A percentile compares a stretch with the other conserved stretches of the same genome.
These are phyloP conservation scores for Ophiostoma tasmaniense DNA, from an alignment of 2,329 filamentous ascomycete species.

Conservation along the genomic window DNA sequence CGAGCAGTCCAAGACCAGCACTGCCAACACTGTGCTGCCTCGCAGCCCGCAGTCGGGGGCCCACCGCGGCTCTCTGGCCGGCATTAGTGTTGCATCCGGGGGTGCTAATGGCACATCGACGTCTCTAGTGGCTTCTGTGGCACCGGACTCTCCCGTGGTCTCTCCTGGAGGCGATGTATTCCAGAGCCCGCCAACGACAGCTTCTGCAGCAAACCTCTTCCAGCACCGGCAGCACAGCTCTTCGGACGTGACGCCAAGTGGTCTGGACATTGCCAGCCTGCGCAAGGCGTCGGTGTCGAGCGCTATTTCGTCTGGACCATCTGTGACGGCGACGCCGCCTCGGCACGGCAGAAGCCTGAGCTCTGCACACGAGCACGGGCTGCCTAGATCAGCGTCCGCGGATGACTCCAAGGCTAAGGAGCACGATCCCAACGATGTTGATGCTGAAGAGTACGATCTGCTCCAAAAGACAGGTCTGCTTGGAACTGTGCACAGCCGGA, in stretches of 20 bases:
- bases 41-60: constrained; percentile 30
- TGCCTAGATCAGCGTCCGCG: constrained; percentile 10
- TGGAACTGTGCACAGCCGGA: constrained; percentile 29
- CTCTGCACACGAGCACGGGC: constrained; percentile 26
- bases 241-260: constrained; percentile 34
- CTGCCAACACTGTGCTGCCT: constrained; percentile 25
- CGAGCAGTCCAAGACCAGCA: constrained; percentile 29
- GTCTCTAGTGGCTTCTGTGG: constrained; percentile 3
- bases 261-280: constrained; percentile 28
- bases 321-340: constrained; percentile 28
- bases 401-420: constrained; percentile 21
- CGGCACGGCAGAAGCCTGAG: constrained; percentile 27
- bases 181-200: constrained; percentile 40
- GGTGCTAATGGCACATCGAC: neutral
- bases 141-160: constrained; percentile 32
- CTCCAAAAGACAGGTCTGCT: constrained; percentile 60
- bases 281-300: constrained; percentile 39
- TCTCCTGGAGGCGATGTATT: constrained; percentile 38
- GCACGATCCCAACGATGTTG: constrained; percentile 37
- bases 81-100: constrained; percentile 13
- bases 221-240: constrained; percentile 33
- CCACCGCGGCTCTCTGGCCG: constrained; percentile 25
- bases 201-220: constrained; percentile 29
- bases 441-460: constrained; percentile 59
- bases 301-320: constrained; percentile 31